Conservation (phyloP, 805 yeast species). For the Torulaspora microellipsoides region DNA sequence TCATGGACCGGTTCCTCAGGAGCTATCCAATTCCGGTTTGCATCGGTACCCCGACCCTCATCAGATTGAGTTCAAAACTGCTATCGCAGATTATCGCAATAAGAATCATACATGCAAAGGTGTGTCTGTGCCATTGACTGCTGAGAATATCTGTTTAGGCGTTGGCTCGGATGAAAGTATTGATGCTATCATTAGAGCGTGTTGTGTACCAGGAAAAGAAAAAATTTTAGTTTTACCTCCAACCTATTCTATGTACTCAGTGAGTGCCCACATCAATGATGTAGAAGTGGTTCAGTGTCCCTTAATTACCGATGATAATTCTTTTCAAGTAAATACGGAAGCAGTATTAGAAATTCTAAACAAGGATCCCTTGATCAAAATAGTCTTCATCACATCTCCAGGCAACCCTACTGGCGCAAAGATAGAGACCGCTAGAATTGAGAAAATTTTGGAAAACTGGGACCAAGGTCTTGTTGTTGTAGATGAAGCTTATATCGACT, state of each 20-base stretch:
- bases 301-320: constrained; percentile 47
- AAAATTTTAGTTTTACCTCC: constrained; percentile 88
- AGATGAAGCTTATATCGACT: constrained; percentile 96
- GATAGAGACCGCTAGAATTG: constrained; percentile 47
- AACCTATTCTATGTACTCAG: constrained; percentile 95
- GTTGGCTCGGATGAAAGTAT: constrained; percentile 98
- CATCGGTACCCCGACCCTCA: constrained; percentile 98
- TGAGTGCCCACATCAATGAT: constrained; percentile 87
- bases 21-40: constrained; percentile 52
- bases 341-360: constrained; percentile 48
- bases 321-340: constrained; percentile 60
- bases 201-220: constrained; percentile 77
- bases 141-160: constrained; percentile 81
- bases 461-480: constrained; percentile 80
- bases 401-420: constrained; percentile 91
- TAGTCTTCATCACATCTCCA: constrained; percentile 86
- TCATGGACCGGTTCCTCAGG: constrained; percentile 72
- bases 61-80: constrained; percentile 69
- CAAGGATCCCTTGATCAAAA: constrained; percentile 59
- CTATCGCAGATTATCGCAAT: constrained; percentile 70
- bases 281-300: constrained; percentile 74
- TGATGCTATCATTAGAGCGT: constrained; percentile 80
- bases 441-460: constrained; percentile 42
- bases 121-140: constrained; percentile 36
- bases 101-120: constrained; percentile 21